Percentiles rank a stretch among this genome's conserved stretches.
Evolutionary conservation across 345 rosid species (phyloP).

Genomic region (Aquilaria malaccensis): DNA sequence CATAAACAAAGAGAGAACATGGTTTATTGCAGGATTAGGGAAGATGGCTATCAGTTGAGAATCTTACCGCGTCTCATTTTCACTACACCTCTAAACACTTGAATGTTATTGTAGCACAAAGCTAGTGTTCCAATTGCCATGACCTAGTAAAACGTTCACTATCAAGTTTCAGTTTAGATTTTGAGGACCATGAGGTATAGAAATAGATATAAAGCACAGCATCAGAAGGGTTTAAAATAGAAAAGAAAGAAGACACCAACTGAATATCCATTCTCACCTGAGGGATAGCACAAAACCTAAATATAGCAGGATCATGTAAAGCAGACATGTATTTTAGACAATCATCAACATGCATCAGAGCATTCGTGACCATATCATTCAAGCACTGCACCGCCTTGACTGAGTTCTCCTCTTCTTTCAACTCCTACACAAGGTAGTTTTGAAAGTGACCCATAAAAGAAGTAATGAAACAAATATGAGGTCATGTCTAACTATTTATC

Average conservation of each 20-base stretch:
- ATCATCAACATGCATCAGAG: conserved; percentile 67
- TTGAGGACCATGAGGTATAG: too few relatives aligned
- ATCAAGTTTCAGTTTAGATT: too few relatives aligned
- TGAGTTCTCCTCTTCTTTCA: conserved; percentile 78
- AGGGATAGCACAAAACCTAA: conserved; percentile 91
- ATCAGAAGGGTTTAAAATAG: too few relatives aligned
- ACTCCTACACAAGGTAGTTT: conserved; percentile 40
- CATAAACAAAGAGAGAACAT: too few relatives aligned
- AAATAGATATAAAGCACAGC: too few relatives aligned
- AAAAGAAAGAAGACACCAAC: too few relatives aligned
- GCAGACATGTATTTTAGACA: conserved; percentile 69
- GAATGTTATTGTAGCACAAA: conserved; percentile 78
- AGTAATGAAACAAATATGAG: too few relatives aligned
- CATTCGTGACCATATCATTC: conserved; percentile 94
- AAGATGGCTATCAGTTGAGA: too few relatives aligned
- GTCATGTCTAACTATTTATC: too few relatives aligned
- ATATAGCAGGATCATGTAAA: conserved; percentile 59
- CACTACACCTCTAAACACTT: conserved; percentile 93
- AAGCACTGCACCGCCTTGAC: conserved; percentile 79
- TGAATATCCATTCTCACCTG: conserved; percentile 33
- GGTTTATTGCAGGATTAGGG: too few relatives aligned
- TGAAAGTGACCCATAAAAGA: too few relatives aligned
- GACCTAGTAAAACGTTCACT: conserved; percentile 35
- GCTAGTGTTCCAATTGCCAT: conserved; percentile 98
- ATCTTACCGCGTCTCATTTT: conserved; percentile 89